Conservation (phyloP, 2,329 filamentous ascomycete genomes). For the Colletotrichum aenigma region DNA sequence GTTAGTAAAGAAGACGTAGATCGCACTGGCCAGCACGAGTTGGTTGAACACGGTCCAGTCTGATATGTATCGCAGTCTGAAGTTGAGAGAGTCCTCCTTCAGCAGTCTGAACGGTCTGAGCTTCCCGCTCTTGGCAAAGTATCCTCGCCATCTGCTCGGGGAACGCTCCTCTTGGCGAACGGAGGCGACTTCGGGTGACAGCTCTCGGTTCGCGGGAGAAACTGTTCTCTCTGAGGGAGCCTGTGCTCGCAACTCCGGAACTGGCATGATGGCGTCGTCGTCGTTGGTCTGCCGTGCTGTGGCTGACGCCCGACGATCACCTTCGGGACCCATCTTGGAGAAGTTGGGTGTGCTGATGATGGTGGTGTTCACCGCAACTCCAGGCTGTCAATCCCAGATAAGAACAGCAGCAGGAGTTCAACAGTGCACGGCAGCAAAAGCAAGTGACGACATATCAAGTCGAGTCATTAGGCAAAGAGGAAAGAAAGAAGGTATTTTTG, state of each 20-base stretch:
- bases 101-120: conserved; percentile 58
- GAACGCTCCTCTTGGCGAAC: neutral
- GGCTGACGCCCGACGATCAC: neutral
- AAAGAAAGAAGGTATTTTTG: neutral
- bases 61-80: conserved; percentile 51
- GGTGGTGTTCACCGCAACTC: neutral
- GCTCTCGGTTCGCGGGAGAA: neutral
- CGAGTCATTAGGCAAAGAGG: neutral
- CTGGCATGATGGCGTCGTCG: neutral
- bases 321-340: neutral
- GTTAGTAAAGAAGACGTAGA: conserved; percentile 72
- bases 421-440: neutral
- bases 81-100: conserved; percentile 50
- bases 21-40: conserved; percentile 64
- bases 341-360: neutral
- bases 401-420: neutral
- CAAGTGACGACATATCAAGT: neutral
- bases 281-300: neutral
- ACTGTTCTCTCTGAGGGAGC: neutral
- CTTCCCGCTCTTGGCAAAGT: conserved; percentile 42
- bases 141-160: conserved; percentile 6
- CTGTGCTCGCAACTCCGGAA: neutral
- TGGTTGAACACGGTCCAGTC: conserved; percentile 68
- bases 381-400: neutral
- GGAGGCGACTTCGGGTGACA: neutral